Evolutionary conservation across 768 basidiomycete species (phyloP).

Genomic region (Panellus pusillus): DNA sequence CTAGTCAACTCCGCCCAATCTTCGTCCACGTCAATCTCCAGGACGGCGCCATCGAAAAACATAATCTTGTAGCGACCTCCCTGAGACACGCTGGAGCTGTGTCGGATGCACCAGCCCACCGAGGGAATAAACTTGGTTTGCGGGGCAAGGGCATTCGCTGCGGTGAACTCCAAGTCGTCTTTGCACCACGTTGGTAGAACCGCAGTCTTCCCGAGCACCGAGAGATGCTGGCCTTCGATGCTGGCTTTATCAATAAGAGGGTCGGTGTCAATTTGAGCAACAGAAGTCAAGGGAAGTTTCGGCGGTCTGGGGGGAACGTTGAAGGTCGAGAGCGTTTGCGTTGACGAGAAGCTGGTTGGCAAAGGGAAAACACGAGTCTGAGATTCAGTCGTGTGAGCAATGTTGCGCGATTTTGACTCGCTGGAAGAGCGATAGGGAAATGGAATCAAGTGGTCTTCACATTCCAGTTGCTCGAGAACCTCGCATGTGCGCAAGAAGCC

Average conservation of each 20-base stretch:
- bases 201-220: slow-evolving; percentile 11
- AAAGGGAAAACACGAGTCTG: background rate
- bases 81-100: slow-evolving; percentile 36
- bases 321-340: slow-evolving; percentile 11
- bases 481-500: slow-evolving; percentile 30
- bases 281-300: background rate
- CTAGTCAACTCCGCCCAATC: slow-evolving; percentile 38
- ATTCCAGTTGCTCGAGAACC: slow-evolving; percentile 16
- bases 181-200: slow-evolving; percentile 21
- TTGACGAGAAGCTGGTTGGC: slow-evolving; percentile 15
- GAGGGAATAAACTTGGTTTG: slow-evolving; percentile 41
- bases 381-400: background rate
- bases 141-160: slow-evolving; percentile 14
- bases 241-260: slow-evolving; percentile 10
- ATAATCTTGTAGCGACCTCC: slow-evolving; percentile 44
- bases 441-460: background rate
- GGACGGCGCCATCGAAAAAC: slow-evolving; percentile 41
- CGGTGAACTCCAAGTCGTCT: slow-evolving; percentile 17
- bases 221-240: slow-evolving; percentile 14
- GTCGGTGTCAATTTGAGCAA: background rate
- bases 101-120: slow-evolving; percentile 45
- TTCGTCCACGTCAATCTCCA: slow-evolving; percentile 45
- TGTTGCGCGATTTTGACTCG: slow-evolving; percentile 3
- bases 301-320: slow-evolving; percentile 12
- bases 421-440: background rate